Base-by-base conservation (phyloP, 2,329 filamentous ascomycete species). In the Zasmidium cellare region DNA sequence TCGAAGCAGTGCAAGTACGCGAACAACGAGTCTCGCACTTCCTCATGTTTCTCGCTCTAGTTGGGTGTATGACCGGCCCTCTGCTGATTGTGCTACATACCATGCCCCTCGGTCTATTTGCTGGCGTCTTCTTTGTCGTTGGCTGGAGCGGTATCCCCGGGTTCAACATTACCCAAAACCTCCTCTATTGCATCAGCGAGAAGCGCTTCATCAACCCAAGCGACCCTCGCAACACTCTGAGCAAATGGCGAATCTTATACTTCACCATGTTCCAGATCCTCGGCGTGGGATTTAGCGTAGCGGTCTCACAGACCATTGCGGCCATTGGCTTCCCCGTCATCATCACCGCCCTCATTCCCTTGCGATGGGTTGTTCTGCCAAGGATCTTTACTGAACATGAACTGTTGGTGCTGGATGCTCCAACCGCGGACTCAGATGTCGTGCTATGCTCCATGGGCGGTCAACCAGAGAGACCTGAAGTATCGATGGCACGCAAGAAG, bases 241-340 rank as follows among this genome's bases (percentile, higher is more conserved):
- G 70, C 5, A 76, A 75, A 14, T 74, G 74, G 9, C 76, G 80
- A 16, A 79, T 85, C 23, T 68, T 75, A 59, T 74, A 77, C 1
- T 86, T 82, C 63, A 75, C 84, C 1, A 75, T 71, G 12, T 76
- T 82, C 19, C 82, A 86, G 65, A 64, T 82, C 1, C 45, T 81
- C 2, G 80, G 78, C 1, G 82, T 85, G 19, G 77, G 76, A 0
- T 77, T 79, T 6, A 82, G 79, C 2, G 82, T 86, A 12, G 83
- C 81, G 0, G 82, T 86, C 53, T 84, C 82, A 1, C 82, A 85
- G 67, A 86, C 83, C 0, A 80, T 85, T 22, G 84, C 80, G 0
- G 84, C 82, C 0, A 84, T 86, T 62, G 81, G 82, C 0, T 86
- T 86, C 60, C 84, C 84, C 0, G 76, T 86, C 14, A 76, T 85